These are phyloP conservation scores for Garcia nutans DNA, from an alignment of 345 rosid species.

Conservation along the genomic window DNA sequence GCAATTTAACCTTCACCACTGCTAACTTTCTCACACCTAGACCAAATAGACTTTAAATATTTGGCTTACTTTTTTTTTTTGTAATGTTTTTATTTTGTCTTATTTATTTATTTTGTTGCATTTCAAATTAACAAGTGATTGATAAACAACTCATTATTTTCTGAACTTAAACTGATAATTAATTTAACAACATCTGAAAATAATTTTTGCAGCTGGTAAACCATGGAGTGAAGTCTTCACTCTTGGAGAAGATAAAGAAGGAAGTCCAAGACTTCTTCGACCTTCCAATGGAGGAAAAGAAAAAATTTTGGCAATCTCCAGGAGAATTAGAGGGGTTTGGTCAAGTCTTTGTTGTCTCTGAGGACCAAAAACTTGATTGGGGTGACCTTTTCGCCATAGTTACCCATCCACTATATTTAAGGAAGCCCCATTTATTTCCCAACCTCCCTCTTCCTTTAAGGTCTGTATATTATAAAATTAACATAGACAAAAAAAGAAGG, in stretches of 20 bases:
- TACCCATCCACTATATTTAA: slow-evolving; percentile 18
- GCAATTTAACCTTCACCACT: no score
- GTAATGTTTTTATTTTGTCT: no score
- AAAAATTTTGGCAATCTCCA: slow-evolving; percentile 23
- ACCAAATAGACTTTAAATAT: no score
- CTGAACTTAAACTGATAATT: no score
- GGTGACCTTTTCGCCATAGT: slow-evolving; percentile 26
- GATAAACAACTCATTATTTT: no score
- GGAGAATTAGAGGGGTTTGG: slow-evolving; percentile 38
- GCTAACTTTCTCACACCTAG: no score
- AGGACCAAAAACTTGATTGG: slow-evolving; percentile 39
- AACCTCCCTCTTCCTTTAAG: slow-evolving; percentile 29
- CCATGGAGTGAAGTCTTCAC: slow-evolving; percentile 24
- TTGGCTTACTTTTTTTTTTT: no score
- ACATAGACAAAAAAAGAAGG: no score
- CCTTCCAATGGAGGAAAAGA: slow-evolving; percentile 36
- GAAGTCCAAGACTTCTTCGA: slow-evolving; percentile 30
- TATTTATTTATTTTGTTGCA: no score
- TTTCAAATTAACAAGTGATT: no score
- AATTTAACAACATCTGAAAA: no score
- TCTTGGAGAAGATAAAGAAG: slow-evolving; percentile 30
- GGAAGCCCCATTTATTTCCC: slow-evolving; percentile 36
- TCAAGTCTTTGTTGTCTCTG: slow-evolving; percentile 32
- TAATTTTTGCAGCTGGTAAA: slow-evolving; percentile 29
- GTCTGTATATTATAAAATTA: background rate